Evolutionary conservation across 2,329 filamentous ascomycete species (phyloP).

Genomic region (Ophiognomonia clavigignenti-juglandacearum): DNA sequence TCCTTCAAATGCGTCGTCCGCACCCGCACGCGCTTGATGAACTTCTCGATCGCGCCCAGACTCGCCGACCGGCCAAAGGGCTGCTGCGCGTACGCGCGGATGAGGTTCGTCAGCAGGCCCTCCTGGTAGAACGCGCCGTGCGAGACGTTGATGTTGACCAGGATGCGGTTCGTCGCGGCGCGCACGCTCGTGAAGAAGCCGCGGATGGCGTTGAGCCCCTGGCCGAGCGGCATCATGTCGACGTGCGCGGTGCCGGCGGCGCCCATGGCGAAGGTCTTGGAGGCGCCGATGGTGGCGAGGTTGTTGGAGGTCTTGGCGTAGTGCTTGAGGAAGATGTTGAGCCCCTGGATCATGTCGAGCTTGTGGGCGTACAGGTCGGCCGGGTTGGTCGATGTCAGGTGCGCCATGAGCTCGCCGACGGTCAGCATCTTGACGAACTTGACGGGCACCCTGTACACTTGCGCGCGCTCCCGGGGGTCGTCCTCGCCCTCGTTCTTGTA

Average conservation of each 20-base stretch:
- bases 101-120: conserved; percentile 19
- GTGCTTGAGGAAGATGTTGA: conserved; percentile 61
- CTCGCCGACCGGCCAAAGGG: too few species aligned
- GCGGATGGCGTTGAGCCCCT: conserved; percentile 25
- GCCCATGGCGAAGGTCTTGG: conserved; percentile 24
- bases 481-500: conserved; percentile 28
- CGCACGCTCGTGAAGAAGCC: conserved; percentile 31
- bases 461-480: conserved; percentile 18
- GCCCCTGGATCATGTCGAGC: conserved; percentile 57
- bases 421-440: conserved; percentile 21
- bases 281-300: conserved; percentile 24
- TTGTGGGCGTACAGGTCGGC: conserved; percentile 20
- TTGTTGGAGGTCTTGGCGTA: conserved; percentile 22
- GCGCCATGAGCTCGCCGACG: conserved; percentile 21
- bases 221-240: conserved; percentile 19
- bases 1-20: conserved; percentile 32
- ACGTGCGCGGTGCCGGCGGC: not conserved
- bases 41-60: conserved; percentile 26
- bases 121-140: conserved; percentile 29
- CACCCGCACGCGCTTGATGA: conserved; percentile 33
- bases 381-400: conserved; percentile 23
- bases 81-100: conserved; percentile 13
- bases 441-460: conserved; percentile 20
- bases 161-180: conserved; percentile 27
- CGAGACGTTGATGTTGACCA: conserved; percentile 32